A percentile compares a stretch with the other conserved stretches of the same genome.
Evolutionary conservation across 164 flowering plant species (phyloP).

Genomic region (Cinnamomum micranthum): DNA sequence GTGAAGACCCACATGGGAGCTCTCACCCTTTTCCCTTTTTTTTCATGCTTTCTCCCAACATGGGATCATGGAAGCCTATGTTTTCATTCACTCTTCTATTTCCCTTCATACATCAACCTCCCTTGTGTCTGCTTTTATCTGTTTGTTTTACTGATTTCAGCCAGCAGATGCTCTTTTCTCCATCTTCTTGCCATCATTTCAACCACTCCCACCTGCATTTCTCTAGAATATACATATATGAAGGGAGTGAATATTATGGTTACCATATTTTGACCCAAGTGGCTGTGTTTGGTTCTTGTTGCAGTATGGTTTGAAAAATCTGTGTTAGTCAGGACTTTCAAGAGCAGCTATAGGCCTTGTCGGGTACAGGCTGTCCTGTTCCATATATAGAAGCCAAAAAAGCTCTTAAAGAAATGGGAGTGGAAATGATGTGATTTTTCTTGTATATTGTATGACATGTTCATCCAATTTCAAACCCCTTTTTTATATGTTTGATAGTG

Average conservation of each 20-base stretch:
- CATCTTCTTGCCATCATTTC: background rate
- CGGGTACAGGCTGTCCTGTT: background rate
- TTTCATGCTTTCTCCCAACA: background rate
- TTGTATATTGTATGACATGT: background rate
- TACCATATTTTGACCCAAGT: conserved; percentile 14
- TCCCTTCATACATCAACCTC: background rate
- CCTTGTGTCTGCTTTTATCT: background rate
- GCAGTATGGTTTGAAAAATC: conserved; percentile 12
- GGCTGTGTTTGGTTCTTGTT: conserved; percentile 7
- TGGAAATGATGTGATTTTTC: background rate
- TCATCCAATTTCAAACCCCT: background rate
- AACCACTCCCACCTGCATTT: conserved; percentile 23
- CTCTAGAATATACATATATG: background rate
- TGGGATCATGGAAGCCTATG: background rate
- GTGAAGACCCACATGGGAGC: background rate
- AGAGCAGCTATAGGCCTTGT: background rate
- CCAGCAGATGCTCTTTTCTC: background rate
- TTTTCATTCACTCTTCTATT: background rate
- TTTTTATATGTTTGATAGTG: no score
- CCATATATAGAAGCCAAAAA: background rate
- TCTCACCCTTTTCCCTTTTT: background rate
- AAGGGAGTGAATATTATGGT: conserved; percentile 10
- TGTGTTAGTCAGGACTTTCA: background rate
- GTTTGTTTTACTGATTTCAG: background rate
- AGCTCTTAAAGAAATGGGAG: background rate